Evolutionary conservation across 169 alveolate species (phyloP).

Genomic region (Eimeria mitis): DNA sequence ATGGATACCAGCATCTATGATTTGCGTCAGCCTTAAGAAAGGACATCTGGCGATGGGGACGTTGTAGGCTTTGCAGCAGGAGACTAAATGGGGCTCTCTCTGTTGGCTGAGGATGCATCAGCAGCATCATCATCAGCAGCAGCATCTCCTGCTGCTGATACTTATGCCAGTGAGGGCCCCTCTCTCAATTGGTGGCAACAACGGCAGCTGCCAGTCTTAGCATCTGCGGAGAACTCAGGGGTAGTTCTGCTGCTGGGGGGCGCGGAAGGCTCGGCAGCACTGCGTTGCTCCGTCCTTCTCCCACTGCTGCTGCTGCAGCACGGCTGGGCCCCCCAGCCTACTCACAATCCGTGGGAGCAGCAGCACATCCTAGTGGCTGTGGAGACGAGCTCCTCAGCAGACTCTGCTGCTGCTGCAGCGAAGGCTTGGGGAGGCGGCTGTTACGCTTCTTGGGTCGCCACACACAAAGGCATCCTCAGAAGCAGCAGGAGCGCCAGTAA

Average conservation of each 20-base stretch:
- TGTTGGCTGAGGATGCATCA: neutral
- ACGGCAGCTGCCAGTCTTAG: constrained; percentile 32
- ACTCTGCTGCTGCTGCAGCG: constrained; percentile 55
- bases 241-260: constrained; percentile 49
- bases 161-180: constrained; percentile 1
- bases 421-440: constrained; percentile 31
- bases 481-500: neutral
- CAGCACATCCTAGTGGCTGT: constrained; percentile 41
- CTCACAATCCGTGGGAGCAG: neutral
- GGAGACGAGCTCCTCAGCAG: constrained; percentile 37
- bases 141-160: neutral
- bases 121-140: neutral
- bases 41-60: neutral
- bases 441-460: constrained; percentile 8
- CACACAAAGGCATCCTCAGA: constrained; percentile 2
- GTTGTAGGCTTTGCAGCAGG: neutral
- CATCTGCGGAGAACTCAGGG: constrained; percentile 28
- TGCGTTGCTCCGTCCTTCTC: constrained; percentile 54
- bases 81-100: neutral
- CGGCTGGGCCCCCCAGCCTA: constrained; percentile 46
- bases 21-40: neutral
- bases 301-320: constrained; percentile 54
- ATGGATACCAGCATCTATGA: neutral
- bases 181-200: constrained; percentile 54
- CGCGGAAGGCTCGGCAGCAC: constrained; percentile 41